phyloP scores from a whole-genome alignment of 345 rosid species.

The Citropsis articulata region DNA sequence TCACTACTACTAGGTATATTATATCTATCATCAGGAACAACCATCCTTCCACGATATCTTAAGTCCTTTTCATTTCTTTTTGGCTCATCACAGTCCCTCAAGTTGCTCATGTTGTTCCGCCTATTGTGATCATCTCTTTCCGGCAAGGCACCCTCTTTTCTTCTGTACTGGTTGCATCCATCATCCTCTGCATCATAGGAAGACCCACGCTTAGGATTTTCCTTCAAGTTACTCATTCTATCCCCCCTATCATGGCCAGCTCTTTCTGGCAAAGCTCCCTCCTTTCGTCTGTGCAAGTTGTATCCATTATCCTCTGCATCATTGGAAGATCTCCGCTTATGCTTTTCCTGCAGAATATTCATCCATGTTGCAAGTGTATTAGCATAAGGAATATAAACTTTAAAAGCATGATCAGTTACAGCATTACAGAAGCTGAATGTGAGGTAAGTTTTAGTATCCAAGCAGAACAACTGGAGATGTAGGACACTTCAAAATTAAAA shows the following conservation, averaged over 20 bases:
- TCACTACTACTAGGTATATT: conserved; percentile 37
- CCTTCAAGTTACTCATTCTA: conserved; percentile 18
- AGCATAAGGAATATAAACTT: not conserved
- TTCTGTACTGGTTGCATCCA: conserved; percentile 19
- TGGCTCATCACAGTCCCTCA: conserved; percentile 7
- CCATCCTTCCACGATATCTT: conserved; percentile 16
- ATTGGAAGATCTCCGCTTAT: not conserved
- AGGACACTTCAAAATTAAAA: not conserved
- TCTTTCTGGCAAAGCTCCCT: conserved; percentile 13
- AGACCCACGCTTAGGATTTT: conserved; percentile 5
- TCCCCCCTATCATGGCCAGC: conserved; percentile 3
- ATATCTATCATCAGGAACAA: conserved; percentile 14
- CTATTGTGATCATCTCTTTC: conserved; percentile 14
- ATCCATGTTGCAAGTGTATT: not conserved
- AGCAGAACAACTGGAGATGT: not conserved
- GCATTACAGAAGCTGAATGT: not conserved
- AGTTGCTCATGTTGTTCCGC: not conserved
- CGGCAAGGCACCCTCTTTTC: conserved; percentile 12
- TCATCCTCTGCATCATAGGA: conserved; percentile 9
- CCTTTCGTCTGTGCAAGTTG: conserved; percentile 18
- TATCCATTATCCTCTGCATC: conserved; percentile 13
- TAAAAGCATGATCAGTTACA: not conserved
- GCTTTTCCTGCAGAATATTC: conserved; percentile 25
- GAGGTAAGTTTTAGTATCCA: not conserved
- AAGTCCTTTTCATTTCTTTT: conserved; percentile 23